Percentiles rank a stretch among this genome's conserved stretches.
Conservation (phyloP, 768 basidiomycete genomes). For the Macrolepiota fuliginosa region DNA sequence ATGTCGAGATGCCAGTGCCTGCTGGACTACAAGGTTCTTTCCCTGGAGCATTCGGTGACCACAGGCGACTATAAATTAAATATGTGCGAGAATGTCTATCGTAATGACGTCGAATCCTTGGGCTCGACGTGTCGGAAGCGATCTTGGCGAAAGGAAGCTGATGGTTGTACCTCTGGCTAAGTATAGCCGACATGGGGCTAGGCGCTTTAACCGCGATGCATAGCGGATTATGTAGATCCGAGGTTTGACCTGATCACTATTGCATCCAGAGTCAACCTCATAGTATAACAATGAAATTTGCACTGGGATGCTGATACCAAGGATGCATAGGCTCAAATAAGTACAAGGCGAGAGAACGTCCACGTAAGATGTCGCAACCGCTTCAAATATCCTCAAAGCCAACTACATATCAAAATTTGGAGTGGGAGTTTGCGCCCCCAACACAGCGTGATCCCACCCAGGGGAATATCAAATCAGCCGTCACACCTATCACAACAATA, state of each 20-base stretch:
- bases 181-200: not conserved
- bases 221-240: not conserved
- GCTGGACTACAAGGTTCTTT: not conserved
- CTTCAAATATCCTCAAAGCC: not conserved
- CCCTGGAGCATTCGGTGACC: not conserved
- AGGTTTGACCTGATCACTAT: not conserved
- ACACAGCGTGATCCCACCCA: not conserved
- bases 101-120: not conserved
- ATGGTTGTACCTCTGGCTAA: not conserved
- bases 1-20: not conserved
- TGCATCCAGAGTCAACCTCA: too few relatives aligned
- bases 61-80: too few relatives aligned
- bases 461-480: not conserved
- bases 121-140: not conserved
- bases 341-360: not conserved
- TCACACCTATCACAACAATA: too few relatives aligned
- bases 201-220: not conserved
- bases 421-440: not conserved
- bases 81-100: not conserved
- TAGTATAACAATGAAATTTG: not conserved
- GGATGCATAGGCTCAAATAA: not conserved
- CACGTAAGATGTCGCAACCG: not conserved
- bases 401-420: constrained; percentile 6
- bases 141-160: not conserved
- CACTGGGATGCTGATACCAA: too few relatives aligned